Base-by-base conservation (phyloP, 2,329 filamentous ascomycete genomes). In the Aurifilum marmelostoma region DNA sequence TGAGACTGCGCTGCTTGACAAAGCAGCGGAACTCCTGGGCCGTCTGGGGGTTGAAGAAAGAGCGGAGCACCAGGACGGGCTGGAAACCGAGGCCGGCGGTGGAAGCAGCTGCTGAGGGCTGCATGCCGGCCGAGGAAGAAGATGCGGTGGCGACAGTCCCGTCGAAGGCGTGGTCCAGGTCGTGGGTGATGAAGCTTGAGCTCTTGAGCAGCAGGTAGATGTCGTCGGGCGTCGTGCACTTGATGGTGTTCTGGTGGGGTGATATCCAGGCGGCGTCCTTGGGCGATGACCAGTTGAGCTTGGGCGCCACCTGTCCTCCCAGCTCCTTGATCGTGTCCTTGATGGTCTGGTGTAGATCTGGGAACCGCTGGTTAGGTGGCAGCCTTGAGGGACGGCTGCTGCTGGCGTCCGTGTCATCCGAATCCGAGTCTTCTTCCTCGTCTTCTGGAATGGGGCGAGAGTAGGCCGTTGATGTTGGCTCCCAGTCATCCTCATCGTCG, bases 241-340 rank as follows among this genome's bases (percentile, higher is more conserved):
- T 93, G 81, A 97, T 91, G 61, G 92, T 97, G 79, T 99, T 99
- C 75, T 90, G 80, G 85, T 95, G 78, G 81, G 80, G 90, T 80
- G 87, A 89, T 79, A 99, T 97, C 91, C 94, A 97, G 29, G 92
- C 93, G 11, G 96, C 96, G 77, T 99, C 96, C 79, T 97, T 97
- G 4, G 96, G 96, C 4, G 94, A 91, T 7, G 94, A 97, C 96
- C 96, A 99, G 82, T 98, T 98, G 61, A 99, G 83, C 80, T 99
- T 99, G 0, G 96, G 96, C 1, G 92, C 90, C 11, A 97, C 94
- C 70, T 90, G 89, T 69, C 95, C 95, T 21, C 93, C 94, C 0
- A 98, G 86, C 74, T 94, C 91, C 16, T 84, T 80, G 71, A 99
- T 97, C 56, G 88, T 92, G 32, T 88, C 83, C 77, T 90, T 91